Percentiles rank a stretch among this genome's conserved stretches.
Evolutionary conservation across 1,139 yeast species (phyloP).

Genomic region (Sugiyamaella novakii): DNA sequence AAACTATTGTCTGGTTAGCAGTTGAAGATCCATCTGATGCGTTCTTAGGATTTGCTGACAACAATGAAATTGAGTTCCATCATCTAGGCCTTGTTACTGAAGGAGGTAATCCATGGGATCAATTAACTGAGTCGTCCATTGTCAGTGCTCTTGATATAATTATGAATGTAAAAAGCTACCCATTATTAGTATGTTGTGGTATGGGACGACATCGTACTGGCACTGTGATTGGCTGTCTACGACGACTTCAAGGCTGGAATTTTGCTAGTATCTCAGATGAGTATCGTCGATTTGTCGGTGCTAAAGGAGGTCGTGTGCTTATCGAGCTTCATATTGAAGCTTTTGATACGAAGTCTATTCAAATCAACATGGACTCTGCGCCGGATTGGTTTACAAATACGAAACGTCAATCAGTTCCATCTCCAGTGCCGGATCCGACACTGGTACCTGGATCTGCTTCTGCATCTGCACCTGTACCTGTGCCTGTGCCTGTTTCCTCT

Average conservation of each 20-base stretch:
- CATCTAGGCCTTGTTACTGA: constrained; percentile 59
- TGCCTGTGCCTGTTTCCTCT: too few relatives aligned
- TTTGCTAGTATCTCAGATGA: constrained; percentile 92
- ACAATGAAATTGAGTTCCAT: constrained; percentile 63
- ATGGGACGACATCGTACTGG: constrained; percentile 98
- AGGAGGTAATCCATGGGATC: constrained; percentile 94
- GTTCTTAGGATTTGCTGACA: constrained; percentile 77
- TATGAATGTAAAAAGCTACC: constrained; percentile 71
- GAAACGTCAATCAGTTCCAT: too few relatives aligned
- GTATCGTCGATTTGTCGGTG: constrained; percentile 89
- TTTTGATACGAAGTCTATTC: constrained; percentile 61
- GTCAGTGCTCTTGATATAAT: constrained; percentile 76
- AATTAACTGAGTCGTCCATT: constrained; percentile 82
- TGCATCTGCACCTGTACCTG: too few relatives aligned
- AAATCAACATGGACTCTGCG: constrained; percentile 51
- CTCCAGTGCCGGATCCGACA: too few relatives aligned
- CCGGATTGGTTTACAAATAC: constrained; percentile 52
- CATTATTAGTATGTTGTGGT: constrained; percentile 89
- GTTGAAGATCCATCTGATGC: constrained; percentile 94
- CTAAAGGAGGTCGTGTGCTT: constrained; percentile 85
- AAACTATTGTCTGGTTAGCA: constrained; percentile 89
- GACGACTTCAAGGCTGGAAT: constrained; percentile 94
- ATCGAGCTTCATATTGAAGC: constrained; percentile 90
- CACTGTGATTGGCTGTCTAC: constrained; percentile 87
- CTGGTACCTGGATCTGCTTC: too few relatives aligned